Conservation (phyloP, 1,139 yeast genomes). For the Yamadazyma sp. region DNA sequence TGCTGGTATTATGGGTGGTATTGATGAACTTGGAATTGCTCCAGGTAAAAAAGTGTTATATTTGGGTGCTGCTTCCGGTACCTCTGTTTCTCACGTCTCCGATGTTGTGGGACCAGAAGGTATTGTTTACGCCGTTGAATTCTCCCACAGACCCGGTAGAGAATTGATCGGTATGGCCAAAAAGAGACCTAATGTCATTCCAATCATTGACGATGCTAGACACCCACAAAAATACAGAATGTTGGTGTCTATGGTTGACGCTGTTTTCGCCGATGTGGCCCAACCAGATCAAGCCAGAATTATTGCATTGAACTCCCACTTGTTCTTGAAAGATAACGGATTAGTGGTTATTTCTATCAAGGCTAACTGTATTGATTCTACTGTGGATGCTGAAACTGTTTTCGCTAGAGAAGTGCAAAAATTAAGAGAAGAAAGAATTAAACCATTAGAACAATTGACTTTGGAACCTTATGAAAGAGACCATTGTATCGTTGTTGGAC, state of each 20-base stretch:
- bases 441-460: constrained; percentile 97
- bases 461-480: constrained; percentile 99
- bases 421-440: constrained; percentile 97
- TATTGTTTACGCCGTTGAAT: constrained; percentile 96
- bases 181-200: constrained; percentile 98
- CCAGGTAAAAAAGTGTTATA: constrained; percentile 98
- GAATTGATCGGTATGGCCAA: constrained; percentile 99
- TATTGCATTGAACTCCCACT: constrained; percentile 95
- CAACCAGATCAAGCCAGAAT: constrained; percentile 99
- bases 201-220: constrained; percentile 99
- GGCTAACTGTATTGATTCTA: constrained; percentile 99
- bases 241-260: constrained; percentile 98
- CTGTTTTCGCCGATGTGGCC: constrained; percentile 98
- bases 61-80: constrained; percentile 99
- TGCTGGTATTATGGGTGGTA: constrained; percentile 99
- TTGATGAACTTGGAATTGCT: constrained; percentile 93
- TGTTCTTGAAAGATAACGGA: constrained; percentile 97
- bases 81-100: constrained; percentile 97
- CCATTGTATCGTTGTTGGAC: constrained; percentile 97
- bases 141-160: constrained; percentile 99
- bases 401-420: constrained; percentile 99
- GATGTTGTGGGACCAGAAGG: constrained; percentile 99
- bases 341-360: constrained; percentile 97
- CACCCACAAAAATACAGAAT: constrained; percentile 99
- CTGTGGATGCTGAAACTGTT: constrained; percentile 98